Conservation (phyloP, 164 flowering plant species). For the Taxillus chinensis region DNA sequence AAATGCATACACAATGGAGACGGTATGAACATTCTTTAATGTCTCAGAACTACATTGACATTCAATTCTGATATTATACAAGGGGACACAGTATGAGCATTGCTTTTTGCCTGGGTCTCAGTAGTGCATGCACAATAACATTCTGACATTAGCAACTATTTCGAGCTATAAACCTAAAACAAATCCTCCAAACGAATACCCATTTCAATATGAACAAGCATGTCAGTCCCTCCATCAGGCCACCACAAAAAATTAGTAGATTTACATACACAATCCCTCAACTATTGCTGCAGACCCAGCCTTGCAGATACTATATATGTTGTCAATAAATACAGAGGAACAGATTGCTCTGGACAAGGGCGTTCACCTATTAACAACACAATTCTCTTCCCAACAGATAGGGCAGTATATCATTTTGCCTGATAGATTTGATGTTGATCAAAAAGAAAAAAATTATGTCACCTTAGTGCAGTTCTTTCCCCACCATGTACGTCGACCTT, state of each 20-base stretch:
- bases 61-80: no score
- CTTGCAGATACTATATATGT: neutral
- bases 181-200: constrained; percentile 3
- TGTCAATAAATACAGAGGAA: neutral
- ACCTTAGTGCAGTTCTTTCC: constrained; percentile 30
- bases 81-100: no score
- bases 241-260: constrained; percentile 16
- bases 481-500: constrained; percentile 64
- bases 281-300: constrained; percentile 1
- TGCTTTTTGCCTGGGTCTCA: no score
- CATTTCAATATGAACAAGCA: constrained; percentile 14
- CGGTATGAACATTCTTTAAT: no score
- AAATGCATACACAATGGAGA: no score
- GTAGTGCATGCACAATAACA: no score
- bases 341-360: neutral
- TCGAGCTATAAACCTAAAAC: neutral
- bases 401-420: neutral
- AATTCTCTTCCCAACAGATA: neutral
- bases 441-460: constrained; percentile 4
- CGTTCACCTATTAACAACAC: neutral
- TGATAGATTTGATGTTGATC: neutral
- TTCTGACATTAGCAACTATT: neutral
- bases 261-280: constrained; percentile 8
- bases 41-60: no score
- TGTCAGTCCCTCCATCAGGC: constrained; percentile 6